Evolutionary conservation across 1,284 basidiomycete species (phyloP), one percentile per base, ranked within the genome.

Genomic region (Pyrrhoderma lamaoense): DNA sequence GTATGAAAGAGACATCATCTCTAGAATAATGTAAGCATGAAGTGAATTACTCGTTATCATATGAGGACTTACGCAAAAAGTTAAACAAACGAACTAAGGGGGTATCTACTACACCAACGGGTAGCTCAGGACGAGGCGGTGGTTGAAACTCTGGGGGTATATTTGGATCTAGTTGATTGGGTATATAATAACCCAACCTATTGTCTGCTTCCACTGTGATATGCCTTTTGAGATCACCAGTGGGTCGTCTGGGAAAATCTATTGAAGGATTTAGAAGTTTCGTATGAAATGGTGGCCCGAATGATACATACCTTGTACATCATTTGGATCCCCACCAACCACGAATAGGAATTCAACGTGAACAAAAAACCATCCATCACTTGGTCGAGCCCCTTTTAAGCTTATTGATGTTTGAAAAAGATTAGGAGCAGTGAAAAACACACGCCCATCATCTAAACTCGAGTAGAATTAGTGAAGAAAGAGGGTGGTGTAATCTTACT

Each of bases 1-100:
- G 64, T 91, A 92, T 2, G 87, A 85, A 51, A 91, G 65, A 1
- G 87, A 86, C 77, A 91, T 87, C 72, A 87, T 85, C 63, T 91
- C 88, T 91, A 59, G 11, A 39, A 18, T 16, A 8, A 13, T 31
- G 46, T 34, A 45, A 18, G 36, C 19, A 37, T 31, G 25, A 31
- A 27, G 34, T 39, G 2, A 49, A 45, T 8, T 37, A 23, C 11
- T 39, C 23, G 43, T 37, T 34, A 31, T 45, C 31, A 14, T 7
- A 43, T 40, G 5, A 45, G 21, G 2, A 71, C 85, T 60, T 65
- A 89, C 89, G 87, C 34, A 91, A 72, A 59, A 90, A 86, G 60
- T 90, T 91, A 65, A 76, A 90, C 8, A 89, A 60, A 37, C 88
- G 76, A 8, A 89, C 76, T 13, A 91, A 75, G n/a, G 89, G 88